Evolutionary conservation across 1,284 basidiomycete genomes (phyloP), one percentile per base, ranked within the genome.

Genomic region (Cutaneotrichosporon dermatis): DNA sequence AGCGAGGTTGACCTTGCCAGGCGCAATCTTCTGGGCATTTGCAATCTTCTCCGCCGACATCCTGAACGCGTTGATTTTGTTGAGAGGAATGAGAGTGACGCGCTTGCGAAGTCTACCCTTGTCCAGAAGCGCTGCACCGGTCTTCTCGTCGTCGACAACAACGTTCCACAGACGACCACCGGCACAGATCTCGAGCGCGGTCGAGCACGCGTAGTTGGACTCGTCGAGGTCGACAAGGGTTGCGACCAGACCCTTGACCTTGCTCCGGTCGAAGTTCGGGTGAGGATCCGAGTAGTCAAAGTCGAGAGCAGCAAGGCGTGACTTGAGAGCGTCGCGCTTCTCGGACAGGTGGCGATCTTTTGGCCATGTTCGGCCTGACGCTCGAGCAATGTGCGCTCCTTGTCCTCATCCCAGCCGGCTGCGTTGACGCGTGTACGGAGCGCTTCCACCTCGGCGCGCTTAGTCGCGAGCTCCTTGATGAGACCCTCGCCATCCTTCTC

Each of bases 211-310:
- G 70, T 86, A 86, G 72, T 93, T 85, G 53, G 83, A 79, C 34
- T 84, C 78, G 41, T 86, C 83, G 1, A 99, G 84, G 0, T 84
- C 82, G 65, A 97, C 85, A 16, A 98, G 83, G 16, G 86, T 87
- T 0, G 89, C 92, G n/a, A 94, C 88, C n/a, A 90, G 83, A 48
- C 96, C 96, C 72, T 95, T 95, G 71, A 99, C 94, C 66, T 88
- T 87, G 33, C 81, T 82, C 35, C 87, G 83, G 75, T 99, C 91
- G 74, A 99, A 99, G 69, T 85, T 84, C 4, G 88, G 86, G 44
- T 83, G 80, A 0, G 94, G 94, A 52, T 85, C 81, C 1, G 84
- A 76, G 71, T 97, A 99, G 54, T 88, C 83, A 77, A 99, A 98
- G 73, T 91, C 88, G 50, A 96, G 81, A 25, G 83, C 82, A 0